A percentile compares a stretch with the other conserved stretches of the same genome.
These are phyloP conservation scores for Chaetomium cochliodes DNA, from an alignment of 495 filamentous ascomycete genomes.

Conservation along the genomic window DNA sequence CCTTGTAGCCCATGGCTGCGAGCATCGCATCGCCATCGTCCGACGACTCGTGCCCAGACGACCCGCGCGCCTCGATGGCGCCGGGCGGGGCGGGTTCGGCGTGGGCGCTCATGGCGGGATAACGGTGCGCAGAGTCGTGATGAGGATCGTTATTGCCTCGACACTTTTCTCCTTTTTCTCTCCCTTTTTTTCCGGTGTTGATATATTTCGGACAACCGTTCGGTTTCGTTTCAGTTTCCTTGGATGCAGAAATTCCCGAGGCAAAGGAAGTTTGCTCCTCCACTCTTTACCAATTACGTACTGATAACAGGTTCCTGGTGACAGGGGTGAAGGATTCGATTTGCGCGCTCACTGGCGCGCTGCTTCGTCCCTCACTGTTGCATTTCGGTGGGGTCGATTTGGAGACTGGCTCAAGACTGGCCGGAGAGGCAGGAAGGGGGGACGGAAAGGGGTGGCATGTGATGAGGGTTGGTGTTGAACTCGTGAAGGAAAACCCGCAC, in stretches of 20 bases:
- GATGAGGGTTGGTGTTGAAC: no score
- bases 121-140: not conserved
- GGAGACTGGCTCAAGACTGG: no score
- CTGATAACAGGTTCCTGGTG: not conserved
- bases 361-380: not conserved
- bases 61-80: not conserved
- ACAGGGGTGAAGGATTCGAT: not conserved
- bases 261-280: not conserved
- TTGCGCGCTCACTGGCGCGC: not conserved
- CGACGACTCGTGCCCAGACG: conserved; percentile 19
- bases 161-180: not conserved
- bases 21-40: conserved; percentile 49
- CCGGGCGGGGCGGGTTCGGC: not conserved
- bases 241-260: conserved; percentile 3
- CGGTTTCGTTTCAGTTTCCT: no score
- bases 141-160: not conserved
- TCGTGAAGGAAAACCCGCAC: no score
- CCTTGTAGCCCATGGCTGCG: conserved; percentile 52
- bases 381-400: not conserved
- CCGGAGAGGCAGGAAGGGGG: no score
- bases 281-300: conserved; percentile 10
- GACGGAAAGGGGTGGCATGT: no score
- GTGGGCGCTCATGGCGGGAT: conserved; percentile 2
- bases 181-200: not conserved
- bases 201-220: no score